phyloP scores from a whole-genome alignment of 2,329 filamentous ascomycete genomes.

The Nigrospora sphaerica region DNA sequence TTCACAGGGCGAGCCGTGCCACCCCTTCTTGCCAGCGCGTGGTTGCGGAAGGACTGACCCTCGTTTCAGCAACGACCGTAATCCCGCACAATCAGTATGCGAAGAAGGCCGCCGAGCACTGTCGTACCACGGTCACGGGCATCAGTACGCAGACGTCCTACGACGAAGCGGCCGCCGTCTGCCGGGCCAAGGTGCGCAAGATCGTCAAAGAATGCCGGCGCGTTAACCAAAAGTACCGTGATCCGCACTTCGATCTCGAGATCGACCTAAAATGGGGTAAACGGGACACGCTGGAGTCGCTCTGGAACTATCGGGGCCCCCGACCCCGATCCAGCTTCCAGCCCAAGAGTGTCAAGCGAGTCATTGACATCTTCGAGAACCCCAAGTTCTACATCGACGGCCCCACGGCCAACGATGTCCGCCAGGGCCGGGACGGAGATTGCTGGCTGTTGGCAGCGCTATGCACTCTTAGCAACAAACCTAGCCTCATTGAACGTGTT shows the following conservation, averaged over 20 bases:
- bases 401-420: conserved; percentile 68
- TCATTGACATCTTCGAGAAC: conserved; percentile 67
- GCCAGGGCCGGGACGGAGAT: conserved; percentile 72
- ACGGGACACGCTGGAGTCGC: conserved; percentile 41
- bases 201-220: conserved; percentile 62
- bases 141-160: conserved; percentile 58
- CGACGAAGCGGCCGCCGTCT: conserved; percentile 63
- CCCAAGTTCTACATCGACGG: conserved; percentile 74
- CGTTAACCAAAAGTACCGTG: conserved; percentile 78
- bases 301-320: conserved; percentile 24
- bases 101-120: conserved; percentile 49
- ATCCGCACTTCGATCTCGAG: conserved; percentile 83
- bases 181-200: conserved; percentile 55
- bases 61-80: conserved; percentile 52
- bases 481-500: conserved; percentile 62
- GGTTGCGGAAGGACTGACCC: no score
- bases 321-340: conserved; percentile 20
- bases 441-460: conserved; percentile 83
- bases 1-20: background rate
- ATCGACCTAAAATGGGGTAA: conserved; percentile 58
- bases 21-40: conserved; percentile 3
- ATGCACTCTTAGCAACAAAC: conserved; percentile 68
- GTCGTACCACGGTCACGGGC: conserved; percentile 45
- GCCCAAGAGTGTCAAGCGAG: conserved; percentile 57
- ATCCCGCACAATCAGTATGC: conserved; percentile 63